Evolutionary conservation across 805 yeast genomes (phyloP).

Genomic region (Candida taoyuanica): DNA sequence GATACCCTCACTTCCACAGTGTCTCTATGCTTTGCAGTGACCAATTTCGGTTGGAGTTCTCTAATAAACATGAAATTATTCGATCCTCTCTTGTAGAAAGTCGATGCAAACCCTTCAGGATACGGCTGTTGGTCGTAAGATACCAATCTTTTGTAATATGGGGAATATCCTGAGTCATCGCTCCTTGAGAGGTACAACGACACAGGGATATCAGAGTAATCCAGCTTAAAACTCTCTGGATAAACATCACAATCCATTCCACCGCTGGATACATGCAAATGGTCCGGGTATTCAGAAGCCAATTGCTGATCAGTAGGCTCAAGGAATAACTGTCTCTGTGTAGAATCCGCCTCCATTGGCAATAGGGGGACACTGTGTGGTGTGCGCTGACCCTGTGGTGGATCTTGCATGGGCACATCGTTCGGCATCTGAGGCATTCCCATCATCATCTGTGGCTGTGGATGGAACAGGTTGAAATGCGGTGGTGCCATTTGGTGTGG

Average conservation of each 20-base stretch:
- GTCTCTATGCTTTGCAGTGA: constrained; percentile 34
- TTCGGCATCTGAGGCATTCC: too few species aligned
- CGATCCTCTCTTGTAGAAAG: constrained; percentile 44
- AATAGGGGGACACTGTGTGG: too few species aligned
- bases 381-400: too few species aligned
- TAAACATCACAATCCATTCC: constrained; percentile 11
- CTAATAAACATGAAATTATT: constrained; percentile 48
- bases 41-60: constrained; percentile 43
- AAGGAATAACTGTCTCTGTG: too few species aligned
- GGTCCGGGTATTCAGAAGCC: background rate
- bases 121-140: constrained; percentile 25
- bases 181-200: constrained; percentile 6
- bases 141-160: constrained; percentile 1
- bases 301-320: too few species aligned
- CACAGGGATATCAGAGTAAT: constrained; percentile 4
- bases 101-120: constrained; percentile 48
- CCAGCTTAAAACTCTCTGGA: constrained; percentile 9
- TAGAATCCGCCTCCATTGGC: too few species aligned
- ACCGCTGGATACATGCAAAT: background rate
- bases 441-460: background rate
- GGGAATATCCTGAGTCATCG: background rate
- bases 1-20: constrained; percentile 39
- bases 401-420: too few species aligned
- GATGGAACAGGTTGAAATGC: constrained; percentile 3
- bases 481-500: constrained; percentile 2